Evolutionary conservation across 371 early-diverging fungal genomes (phyloP).

Genomic region (Mucor sp.): DNA sequence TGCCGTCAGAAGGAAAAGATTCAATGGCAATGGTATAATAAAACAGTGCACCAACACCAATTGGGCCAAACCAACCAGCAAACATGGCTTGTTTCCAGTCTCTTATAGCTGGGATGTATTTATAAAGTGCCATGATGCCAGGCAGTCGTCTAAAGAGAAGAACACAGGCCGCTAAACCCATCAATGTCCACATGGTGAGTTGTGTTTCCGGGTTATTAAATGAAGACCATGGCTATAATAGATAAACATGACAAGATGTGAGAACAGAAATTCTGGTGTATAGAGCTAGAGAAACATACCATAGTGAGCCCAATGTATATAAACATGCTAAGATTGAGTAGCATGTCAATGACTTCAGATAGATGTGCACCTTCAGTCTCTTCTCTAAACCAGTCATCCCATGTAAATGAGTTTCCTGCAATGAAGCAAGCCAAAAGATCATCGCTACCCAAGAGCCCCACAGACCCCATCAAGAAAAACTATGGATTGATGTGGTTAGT

Average conservation of each 20-base stretch:
- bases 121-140: slow-evolving; percentile 60
- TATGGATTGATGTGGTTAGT: slow-evolving; percentile 10
- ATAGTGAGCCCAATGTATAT: slow-evolving; percentile 87
- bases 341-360: slow-evolving; percentile 83
- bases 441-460: slow-evolving; percentile 78
- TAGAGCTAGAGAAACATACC: slow-evolving; percentile 19
- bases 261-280: background rate
- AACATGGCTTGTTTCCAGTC: slow-evolving; percentile 81
- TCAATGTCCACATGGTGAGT: slow-evolving; percentile 58
- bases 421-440: slow-evolving; percentile 90
- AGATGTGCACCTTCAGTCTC: slow-evolving; percentile 83
- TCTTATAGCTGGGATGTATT: slow-evolving; percentile 68
- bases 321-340: slow-evolving; percentile 88
- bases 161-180: slow-evolving; percentile 63
- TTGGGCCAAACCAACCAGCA: slow-evolving; percentile 96
- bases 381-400: slow-evolving; percentile 86
- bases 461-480: slow-evolving; percentile 77
- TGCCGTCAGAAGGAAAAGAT: slow-evolving; percentile 12
- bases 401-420: slow-evolving; percentile 85
- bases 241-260: background rate
- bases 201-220: slow-evolving; percentile 48
- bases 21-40: slow-evolving; percentile 62
- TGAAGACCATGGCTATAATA: slow-evolving; percentile 62
- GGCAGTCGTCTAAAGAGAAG: slow-evolving; percentile 85
- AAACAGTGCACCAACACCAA: slow-evolving; percentile 85